Evolutionary conservation across 352 stramenopile species (phyloP), one percentile per base, ranked within the genome.

Genomic region (Phytophthora gonapodyides): DNA sequence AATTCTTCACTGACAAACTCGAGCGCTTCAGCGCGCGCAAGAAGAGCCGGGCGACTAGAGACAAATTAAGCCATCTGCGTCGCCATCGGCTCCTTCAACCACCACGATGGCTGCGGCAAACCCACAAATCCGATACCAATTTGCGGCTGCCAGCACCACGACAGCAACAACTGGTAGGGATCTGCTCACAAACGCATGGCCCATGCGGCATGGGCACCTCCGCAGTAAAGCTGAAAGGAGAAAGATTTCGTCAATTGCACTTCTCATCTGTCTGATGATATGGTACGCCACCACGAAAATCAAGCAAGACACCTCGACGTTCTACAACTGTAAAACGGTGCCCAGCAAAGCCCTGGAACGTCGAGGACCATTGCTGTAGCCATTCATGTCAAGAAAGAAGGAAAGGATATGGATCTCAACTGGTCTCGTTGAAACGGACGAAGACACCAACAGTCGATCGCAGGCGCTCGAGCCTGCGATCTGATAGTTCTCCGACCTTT

Each of bases 401-500:
- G 24, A 2, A 27, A 24, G 24, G 40, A 45, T 27, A 5, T 49
- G 21, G 13, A 49, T 21, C 19, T 36, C 43, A 13, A 31, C 27
- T 31, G 27, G 27, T 31, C 6, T 27, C 24, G 43, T 46, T 61
- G 57, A 64, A 64, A 64, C 57, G 57, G 57, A 64, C 47, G 37
- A 30, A 12, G 13, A 43, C 17, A 21, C 46, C 37, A 64, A 64
- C 17, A 45, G 57, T 45, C 57, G n/a, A n/a, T n/a, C n/a, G n/a
- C n/a, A n/a, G n/a, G n/a, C n/a, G n/a, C n/a, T n/a, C n/a, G 38
- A 58, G 16, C 17, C 9, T 34, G 16, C 19, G 33, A 9, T 17
- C 47, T 15, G 21, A 17, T 16, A 7, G 5, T 10, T 46, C 13
- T 31, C 58, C 58, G 50, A 67, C 58, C 58, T 40, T 61, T 55